phyloP scores from a whole-genome alignment of 495 filamentous ascomycete genomes.

The Penicillium argentinense region DNA sequence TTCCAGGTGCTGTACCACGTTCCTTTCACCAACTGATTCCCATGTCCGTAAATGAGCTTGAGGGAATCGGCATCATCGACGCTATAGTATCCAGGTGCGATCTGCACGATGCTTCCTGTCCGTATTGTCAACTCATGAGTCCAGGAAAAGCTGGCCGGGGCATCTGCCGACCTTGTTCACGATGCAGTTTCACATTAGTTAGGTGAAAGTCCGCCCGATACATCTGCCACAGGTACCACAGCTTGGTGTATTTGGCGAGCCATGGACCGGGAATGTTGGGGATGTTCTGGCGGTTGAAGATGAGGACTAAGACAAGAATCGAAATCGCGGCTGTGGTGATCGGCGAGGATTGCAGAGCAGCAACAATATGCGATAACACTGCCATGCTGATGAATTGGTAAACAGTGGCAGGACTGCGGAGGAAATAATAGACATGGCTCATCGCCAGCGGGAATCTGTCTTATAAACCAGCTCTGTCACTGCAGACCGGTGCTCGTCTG shows the following conservation, averaged over 20 bases:
- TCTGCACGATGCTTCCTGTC: background rate
- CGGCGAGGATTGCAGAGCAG: too few species aligned
- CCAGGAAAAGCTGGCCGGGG: too few species aligned
- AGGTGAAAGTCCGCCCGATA: slow-evolving; percentile 11
- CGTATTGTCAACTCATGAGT: background rate
- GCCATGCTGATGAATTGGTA: too few species aligned
- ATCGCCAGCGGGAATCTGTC: too few species aligned
- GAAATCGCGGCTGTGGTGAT: too few species aligned
- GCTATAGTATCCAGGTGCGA: slow-evolving; percentile 35
- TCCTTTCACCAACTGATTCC: slow-evolving; percentile 11
- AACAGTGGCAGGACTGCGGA: too few species aligned
- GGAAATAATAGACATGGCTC: too few species aligned
- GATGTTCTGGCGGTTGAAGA: too few species aligned
- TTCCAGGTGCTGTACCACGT: slow-evolving; percentile 15
- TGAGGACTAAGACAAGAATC: too few species aligned
- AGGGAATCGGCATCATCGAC: slow-evolving; percentile 29
- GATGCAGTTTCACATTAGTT: background rate
- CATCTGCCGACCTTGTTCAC: background rate
- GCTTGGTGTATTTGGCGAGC: slow-evolving; percentile 47
- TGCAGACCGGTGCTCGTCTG: too few species aligned
- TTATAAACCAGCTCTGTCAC: too few species aligned
- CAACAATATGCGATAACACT: too few species aligned
- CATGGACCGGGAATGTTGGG: slow-evolving; percentile 45
- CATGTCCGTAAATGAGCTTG: slow-evolving; percentile 33
- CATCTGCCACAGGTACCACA: slow-evolving; percentile 44